Conservation (phyloP, 176 grass and related monocot genomes). For the Oryza australiensis region DNA sequence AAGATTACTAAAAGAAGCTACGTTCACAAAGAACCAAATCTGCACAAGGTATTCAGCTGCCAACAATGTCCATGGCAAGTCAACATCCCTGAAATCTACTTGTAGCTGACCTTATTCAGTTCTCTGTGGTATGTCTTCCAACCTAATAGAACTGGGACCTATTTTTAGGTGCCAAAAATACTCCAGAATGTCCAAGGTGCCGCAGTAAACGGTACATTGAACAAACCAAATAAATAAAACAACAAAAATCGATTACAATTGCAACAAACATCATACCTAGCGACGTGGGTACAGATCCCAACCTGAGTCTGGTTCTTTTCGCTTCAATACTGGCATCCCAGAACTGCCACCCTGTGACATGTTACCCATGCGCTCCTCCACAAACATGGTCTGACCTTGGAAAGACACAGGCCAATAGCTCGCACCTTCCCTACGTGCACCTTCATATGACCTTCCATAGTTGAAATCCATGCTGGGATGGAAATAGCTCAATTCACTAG, state of each 20-base stretch:
- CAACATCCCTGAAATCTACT: constrained; percentile 45
- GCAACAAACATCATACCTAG: constrained; percentile 33
- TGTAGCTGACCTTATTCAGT: constrained; percentile 48
- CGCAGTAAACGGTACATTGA: constrained; percentile 6
- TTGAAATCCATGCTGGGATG: constrained; percentile 59
- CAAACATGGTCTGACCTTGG: constrained; percentile 47
- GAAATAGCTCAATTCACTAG: constrained; percentile 37
- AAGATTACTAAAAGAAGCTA: constrained; percentile 39
- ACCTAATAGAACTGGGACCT: constrained; percentile 47
- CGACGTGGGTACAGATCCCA: constrained; percentile 53
- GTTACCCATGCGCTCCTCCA: constrained; percentile 50
- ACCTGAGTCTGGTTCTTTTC: constrained; percentile 69
- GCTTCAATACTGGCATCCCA: constrained; percentile 37
- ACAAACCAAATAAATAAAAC: constrained; percentile 29
- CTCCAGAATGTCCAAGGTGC: constrained; percentile 42
- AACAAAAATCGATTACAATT: constrained; percentile 37
- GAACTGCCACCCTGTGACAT: constrained; percentile 43
- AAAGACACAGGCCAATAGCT: constrained; percentile 43
- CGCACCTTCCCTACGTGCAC: constrained; percentile 37
- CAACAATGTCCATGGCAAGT: constrained; percentile 36
- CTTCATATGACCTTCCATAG: constrained; percentile 39
- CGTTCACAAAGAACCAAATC: constrained; percentile 50
- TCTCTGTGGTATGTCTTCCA: constrained; percentile 34
- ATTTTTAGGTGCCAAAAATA: constrained; percentile 48
- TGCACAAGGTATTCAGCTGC: constrained; percentile 39